Evolutionary conservation across 805 yeast species (phyloP).

Genomic region (Metschnikowia picachoensis): DNA sequence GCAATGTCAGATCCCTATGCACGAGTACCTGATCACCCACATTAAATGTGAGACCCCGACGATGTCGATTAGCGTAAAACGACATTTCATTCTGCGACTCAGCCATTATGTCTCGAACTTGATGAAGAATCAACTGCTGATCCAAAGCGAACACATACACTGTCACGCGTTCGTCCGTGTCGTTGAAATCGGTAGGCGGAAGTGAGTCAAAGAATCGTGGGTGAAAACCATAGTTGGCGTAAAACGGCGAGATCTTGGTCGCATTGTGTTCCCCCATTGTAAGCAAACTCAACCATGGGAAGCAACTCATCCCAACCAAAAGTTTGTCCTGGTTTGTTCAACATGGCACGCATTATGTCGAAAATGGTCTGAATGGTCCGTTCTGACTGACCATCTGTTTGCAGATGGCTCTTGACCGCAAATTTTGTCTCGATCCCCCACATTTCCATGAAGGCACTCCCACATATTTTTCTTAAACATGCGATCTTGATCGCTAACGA

Average conservation of each 20-base stretch:
- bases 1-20: not conserved
- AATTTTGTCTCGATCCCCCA: not conserved
- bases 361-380: not conserved
- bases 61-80: not conserved
- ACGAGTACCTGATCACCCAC: not conserved
- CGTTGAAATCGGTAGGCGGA: not conserved
- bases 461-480: not conserved
- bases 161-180: not conserved
- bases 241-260: not conserved
- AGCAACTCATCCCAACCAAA: not conserved
- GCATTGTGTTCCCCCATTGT: not conserved
- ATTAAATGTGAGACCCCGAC: not conserved
- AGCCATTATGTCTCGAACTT: not conserved
- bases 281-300: slow-evolving; percentile 2
- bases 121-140: not conserved
- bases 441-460: not conserved
- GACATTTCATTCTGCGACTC: not conserved
- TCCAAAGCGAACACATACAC: not conserved
- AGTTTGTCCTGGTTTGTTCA: not conserved
- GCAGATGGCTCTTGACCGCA: not conserved
- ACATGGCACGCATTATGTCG: not conserved
- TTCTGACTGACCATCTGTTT: slow-evolving; percentile 5
- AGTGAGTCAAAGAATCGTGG: not conserved
- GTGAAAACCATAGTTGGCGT: not conserved
- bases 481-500: not conserved